phyloP scores from a whole-genome alignment of 306 rosid species.

The Rosa persica region DNA sequence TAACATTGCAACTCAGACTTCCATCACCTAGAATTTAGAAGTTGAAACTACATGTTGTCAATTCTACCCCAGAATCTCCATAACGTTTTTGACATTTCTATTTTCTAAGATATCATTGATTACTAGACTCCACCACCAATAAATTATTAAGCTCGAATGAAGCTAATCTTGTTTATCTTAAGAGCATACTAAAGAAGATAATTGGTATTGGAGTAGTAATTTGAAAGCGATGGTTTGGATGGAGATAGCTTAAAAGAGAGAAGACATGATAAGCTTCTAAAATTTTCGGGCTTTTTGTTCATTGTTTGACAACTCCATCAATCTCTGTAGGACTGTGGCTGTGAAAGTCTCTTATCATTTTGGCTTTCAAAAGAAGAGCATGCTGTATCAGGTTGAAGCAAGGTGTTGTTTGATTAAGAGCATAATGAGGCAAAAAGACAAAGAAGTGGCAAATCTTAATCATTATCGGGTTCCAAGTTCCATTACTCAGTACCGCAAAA shows the following conservation, averaged over 20 bases:
- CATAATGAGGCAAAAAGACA: not conserved
- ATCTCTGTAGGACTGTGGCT: not conserved
- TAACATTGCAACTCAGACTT: not conserved
- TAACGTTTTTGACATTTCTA: not conserved
- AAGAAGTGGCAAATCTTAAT: constrained; percentile 21
- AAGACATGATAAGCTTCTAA: not conserved
- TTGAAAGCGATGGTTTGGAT: not conserved
- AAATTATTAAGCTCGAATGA: not conserved
- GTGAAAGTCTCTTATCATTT: not conserved
- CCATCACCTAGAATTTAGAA: not conserved
- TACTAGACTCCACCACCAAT: not conserved
- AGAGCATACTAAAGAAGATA: not conserved
- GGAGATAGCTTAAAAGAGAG: not conserved
- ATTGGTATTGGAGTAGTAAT: not conserved
- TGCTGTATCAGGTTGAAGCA: not conserved
- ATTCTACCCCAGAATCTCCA: not conserved
- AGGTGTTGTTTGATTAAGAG: not conserved
- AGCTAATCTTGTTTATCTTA: not conserved
- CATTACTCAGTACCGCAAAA: constrained; percentile 25
- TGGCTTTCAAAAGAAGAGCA: not conserved
- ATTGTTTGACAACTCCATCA: not conserved
- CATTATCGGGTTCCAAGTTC: constrained; percentile 34
- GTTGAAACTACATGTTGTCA: not conserved
- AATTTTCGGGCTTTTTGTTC: not conserved
- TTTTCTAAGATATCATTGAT: not conserved